A percentile compares a stretch with the other conserved stretches of the same genome.
Conservation (phyloP, 1,139 yeast genomes). For the Kodamaea fungicola region DNA sequence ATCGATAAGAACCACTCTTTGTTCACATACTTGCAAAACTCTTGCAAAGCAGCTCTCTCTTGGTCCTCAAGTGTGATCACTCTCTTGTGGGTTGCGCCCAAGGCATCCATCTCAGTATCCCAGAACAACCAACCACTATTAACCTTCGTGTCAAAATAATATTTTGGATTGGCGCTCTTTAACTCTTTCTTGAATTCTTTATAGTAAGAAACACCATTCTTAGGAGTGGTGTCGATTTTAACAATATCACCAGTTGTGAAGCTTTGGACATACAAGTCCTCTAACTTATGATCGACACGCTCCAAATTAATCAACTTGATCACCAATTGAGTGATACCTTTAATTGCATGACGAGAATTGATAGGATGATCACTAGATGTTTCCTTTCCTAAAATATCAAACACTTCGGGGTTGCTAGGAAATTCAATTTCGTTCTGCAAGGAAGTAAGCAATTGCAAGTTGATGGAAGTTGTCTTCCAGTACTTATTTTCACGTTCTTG, state of each 20-base stretch:
- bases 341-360: conserved; percentile 60
- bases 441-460: conserved; percentile 51
- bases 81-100: conserved; percentile 25
- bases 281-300: conserved; percentile 49
- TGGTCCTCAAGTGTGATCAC: conserved; percentile 29
- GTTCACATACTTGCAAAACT: conserved; percentile 46
- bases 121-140: conserved; percentile 77
- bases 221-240: conserved; percentile 37
- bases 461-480: conserved; percentile 67
- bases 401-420: conserved; percentile 38
- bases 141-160: conserved; percentile 54
- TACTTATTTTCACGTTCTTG: conserved; percentile 43
- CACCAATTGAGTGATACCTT: conserved; percentile 57
- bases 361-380: conserved; percentile 73
- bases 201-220: conserved; percentile 32
- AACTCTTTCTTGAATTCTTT: conserved; percentile 52
- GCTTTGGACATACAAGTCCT: conserved; percentile 41
- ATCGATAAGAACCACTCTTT: conserved; percentile 58
- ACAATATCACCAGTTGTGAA: conserved; percentile 37
- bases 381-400: conserved; percentile 48
- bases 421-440: conserved; percentile 57
- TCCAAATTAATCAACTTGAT: conserved; percentile 53
- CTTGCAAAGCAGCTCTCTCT: conserved; percentile 39
- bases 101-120: conserved; percentile 57
- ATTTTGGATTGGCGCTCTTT: conserved; percentile 47